These are phyloP conservation scores for Mrakia frigida DNA, from an alignment of 768 basidiomycete genomes.

Conservation along the genomic window DNA sequence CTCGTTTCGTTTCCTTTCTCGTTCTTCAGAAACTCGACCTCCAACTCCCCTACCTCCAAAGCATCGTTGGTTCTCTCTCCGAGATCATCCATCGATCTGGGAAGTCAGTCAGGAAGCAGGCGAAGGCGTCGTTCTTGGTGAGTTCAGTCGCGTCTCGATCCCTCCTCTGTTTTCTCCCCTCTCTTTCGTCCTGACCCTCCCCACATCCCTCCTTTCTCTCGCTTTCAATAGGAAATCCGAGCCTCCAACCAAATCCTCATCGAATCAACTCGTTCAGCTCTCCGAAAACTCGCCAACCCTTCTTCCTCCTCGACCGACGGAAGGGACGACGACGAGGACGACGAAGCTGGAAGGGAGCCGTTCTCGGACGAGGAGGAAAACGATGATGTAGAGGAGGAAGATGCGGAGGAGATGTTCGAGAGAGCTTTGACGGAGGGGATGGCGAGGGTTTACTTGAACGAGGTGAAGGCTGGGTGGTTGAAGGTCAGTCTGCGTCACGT, in stretches of 20 bases:
- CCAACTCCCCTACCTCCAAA: background rate
- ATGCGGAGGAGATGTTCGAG: background rate
- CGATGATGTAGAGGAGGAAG: background rate
- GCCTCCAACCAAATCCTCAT: background rate
- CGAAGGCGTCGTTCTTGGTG: background rate
- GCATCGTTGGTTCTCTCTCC: background rate
- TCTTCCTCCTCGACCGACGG: background rate
- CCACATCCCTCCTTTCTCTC: background rate
- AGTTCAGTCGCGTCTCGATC: background rate
- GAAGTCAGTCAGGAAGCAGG: background rate
- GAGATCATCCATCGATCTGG: background rate
- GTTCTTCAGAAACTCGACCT: conserved; percentile 6
- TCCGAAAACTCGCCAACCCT: background rate
- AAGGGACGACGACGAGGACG: background rate
- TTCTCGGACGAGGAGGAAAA: background rate
- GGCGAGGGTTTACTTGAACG: background rate
- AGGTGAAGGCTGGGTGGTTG: background rate
- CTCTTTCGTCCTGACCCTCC: no score
- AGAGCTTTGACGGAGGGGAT: background rate
- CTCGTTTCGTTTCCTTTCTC: background rate
- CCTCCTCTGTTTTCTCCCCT: background rate
- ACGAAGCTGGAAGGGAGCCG: background rate
- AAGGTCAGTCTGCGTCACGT: background rate
- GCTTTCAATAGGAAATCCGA: background rate
- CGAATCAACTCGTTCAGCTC: background rate